phyloP scores from a whole-genome alignment of 2,329 filamentous ascomycete species.

The Triangularia verruculosa region DNA sequence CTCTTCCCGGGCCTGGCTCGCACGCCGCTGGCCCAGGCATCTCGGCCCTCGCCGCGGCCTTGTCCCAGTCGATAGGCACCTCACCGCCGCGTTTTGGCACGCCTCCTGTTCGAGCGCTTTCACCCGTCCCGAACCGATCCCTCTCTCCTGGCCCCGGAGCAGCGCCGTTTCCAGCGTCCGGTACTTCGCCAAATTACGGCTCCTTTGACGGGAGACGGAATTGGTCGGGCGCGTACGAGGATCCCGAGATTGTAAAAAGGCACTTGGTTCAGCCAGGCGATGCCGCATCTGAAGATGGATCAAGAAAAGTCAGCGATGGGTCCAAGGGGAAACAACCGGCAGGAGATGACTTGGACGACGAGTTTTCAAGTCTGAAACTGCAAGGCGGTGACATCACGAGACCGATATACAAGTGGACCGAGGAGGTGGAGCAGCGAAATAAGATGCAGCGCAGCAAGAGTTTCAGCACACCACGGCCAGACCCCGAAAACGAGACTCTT shows the following conservation, averaged over 20 bases:
- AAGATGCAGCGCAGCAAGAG: conserved; percentile 79
- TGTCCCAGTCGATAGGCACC: conserved; percentile 70
- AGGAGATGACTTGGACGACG: conserved; percentile 43
- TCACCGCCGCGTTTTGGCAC: conserved; percentile 70
- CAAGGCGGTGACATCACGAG: conserved; percentile 94
- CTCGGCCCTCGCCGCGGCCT: conserved; percentile 83
- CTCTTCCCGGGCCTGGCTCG: conserved; percentile 63
- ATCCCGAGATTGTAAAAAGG: conserved; percentile 85
- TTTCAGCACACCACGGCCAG: conserved; percentile 73
- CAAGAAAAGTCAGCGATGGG: conserved; percentile 37
- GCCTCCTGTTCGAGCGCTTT: conserved; percentile 56
- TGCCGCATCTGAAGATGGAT: conserved; percentile 45
- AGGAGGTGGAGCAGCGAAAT: conserved; percentile 70
- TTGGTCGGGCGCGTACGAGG: conserved; percentile 63
- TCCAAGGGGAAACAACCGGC: conserved; percentile 55
- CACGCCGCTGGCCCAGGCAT: conserved; percentile 73
- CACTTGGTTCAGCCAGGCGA: conserved; percentile 75
- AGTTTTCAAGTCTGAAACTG: conserved; percentile 89
- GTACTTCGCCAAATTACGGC: conserved; percentile 72
- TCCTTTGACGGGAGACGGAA: conserved; percentile 73
- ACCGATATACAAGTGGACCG: conserved; percentile 94
- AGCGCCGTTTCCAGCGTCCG: conserved; percentile 44
- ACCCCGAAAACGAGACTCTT: conserved; percentile 74
- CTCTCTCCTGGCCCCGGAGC: conserved; percentile 55
- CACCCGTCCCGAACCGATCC: conserved; percentile 53